Evolutionary conservation across 805 yeast species (phyloP), one percentile per base, ranked within the genome.

Genomic region (Metschnikowia drakensbergensis): DNA sequence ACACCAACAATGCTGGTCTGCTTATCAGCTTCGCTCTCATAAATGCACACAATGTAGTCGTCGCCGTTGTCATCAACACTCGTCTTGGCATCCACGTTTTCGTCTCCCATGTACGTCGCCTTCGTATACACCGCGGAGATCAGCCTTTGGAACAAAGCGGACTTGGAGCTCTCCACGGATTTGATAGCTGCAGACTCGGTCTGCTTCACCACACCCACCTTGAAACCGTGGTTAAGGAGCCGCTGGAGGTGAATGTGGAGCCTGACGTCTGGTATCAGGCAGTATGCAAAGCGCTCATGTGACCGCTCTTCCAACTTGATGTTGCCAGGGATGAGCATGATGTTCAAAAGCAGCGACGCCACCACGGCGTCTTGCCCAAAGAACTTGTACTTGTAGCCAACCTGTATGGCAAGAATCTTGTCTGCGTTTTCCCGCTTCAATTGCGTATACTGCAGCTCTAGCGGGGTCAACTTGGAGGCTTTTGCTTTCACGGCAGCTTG

Each of bases 351-450:
- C 42, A 74, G 68, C 9, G 95, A 76, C 0, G 84, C 96, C 4
- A 70, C 68, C 10, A 72, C 74, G 0, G 98, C 97, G 66, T 92
- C 97, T 47, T 82, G 76, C 0, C 96, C 96, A 62, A 81, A 88
- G 52, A 91, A 83, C 59, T 87, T 88, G 68, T 82, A 94, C 64
- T 89, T 90, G 68, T 92, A 94, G 0, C 99, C 99, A 3, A 88
- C 95, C 62, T 94, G 94, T 26, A 92, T 75, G 0, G 94, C 83
- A 6, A 94, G 69, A 1, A 94, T 56, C 45, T 87, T 87, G 55
- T 88, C 96, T 45, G 60, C 60, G 60, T 92, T 69, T 1, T 65
- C 58, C 5, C 65, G 55, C 59, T 90, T 90, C 45, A 94, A 67
- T 3, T 82, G 84, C 28, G 82, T 69, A 51, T 83, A 82, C 64